A percentile compares a stretch with the other conserved stretches of the same genome.
Evolutionary conservation across 2,329 filamentous ascomycete genomes (phyloP).

Genomic region (Lanzia echinophila): DNA sequence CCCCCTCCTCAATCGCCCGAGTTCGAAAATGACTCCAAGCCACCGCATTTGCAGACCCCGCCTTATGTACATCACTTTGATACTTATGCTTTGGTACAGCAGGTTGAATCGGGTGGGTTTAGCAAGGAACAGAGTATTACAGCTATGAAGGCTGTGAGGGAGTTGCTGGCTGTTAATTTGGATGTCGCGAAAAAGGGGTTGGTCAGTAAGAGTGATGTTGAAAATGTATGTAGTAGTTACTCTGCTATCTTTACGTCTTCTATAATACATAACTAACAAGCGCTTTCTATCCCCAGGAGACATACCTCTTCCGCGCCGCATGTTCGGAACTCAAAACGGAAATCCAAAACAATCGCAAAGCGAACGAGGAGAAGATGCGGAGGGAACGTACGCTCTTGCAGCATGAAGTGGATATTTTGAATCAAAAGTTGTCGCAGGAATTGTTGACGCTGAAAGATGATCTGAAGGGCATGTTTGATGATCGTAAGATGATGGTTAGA

Average conservation of each 20-base stretch:
- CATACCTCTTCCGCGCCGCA: conserved; percentile 88
- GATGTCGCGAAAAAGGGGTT: conserved; percentile 72
- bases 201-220: conserved; percentile 85
- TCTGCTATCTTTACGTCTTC: too few species aligned
- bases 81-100: conserved; percentile 80
- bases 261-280: not conserved
- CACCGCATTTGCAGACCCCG: conserved; percentile 63
- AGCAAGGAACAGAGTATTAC: conserved; percentile 68
- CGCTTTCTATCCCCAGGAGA: conserved; percentile 46
- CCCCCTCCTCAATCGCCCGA: conserved; percentile 35
- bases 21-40: conserved; percentile 38
- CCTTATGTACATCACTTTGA: conserved; percentile 96
- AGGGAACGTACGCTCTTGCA: conserved; percentile 80
- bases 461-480: conserved; percentile 92
- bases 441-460: conserved; percentile 76
- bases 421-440: conserved; percentile 80
- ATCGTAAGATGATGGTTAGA: conserved; percentile 85
- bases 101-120: conserved; percentile 67
- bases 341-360: conserved; percentile 68
- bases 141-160: conserved; percentile 86
- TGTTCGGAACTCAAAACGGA: conserved; percentile 89
- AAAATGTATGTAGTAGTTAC: conserved; percentile 50
- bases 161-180: conserved; percentile 70
- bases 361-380: conserved; percentile 73
- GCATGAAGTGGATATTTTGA: conserved; percentile 90